Base-by-base conservation (phyloP, 192 early-diverging fungal genomes). In the Mortierella claussenii region DNA sequence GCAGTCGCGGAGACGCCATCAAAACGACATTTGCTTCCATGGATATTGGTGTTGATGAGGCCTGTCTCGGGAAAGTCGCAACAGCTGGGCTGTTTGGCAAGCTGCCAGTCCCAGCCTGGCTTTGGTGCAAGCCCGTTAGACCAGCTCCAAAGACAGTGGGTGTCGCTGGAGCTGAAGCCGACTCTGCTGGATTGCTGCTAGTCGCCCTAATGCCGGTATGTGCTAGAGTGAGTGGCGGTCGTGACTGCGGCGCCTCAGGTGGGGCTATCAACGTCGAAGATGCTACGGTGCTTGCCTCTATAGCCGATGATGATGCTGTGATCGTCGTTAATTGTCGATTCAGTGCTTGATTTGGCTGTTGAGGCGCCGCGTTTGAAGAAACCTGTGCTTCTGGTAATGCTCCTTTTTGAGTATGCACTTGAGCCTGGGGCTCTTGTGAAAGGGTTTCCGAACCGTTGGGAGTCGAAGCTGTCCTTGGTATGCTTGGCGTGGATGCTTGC, bases 31-130 rank as follows among this genome's bases (percentile, higher is more conserved):
- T 12, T 36, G 21, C 33, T 26, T 20, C 55, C 3, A 27, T 12
- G 9, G 34, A 43, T 6, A 11, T 3, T 26, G 57, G 31, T 31
- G 57, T 44, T 21, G 57, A 48, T n/a, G 57, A 60, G 13, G 44
- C 10, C 23, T 46, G 44, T 47, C 13, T 4, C 31, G 30, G 57
- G 28, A 32, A 17, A 7, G 46, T 33, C 23, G 45, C 26, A 6
- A 60, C 44, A 3, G 30, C 20, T 15, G 44, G 44, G 21, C 44
- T 60, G 36, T 26, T 24, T 1, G 57, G 44, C 30, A 57, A 28
- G 26, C 40, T 57, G 37, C 12, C 42, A 2, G 55, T 26, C 26
- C 24, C 55, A 45, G 42, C 15, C 13, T 28, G 40, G 20, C 13
- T 55, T 2, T 13, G 17, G 1, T 31, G 54, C n/a, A 40, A 24